Conservation (phyloP, 225 moss, liverwort and hornwort species). For the Polytrichum formosum region DNA sequence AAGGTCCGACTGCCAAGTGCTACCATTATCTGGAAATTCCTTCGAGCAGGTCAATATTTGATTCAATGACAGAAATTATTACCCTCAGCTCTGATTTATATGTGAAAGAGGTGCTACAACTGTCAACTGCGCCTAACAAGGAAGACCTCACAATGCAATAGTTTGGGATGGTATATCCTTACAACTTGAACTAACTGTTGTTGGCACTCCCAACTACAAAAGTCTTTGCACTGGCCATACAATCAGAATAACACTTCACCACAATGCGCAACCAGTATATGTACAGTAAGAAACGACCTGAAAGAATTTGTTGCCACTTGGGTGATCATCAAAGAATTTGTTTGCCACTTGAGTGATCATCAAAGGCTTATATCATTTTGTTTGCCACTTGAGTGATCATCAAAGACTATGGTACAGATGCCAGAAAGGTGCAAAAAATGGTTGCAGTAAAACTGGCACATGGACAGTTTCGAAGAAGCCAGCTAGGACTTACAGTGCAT, state of each 20-base stretch:
- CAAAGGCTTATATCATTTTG: constrained; percentile 18
- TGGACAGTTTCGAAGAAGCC: constrained; percentile 6
- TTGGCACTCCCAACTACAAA: too few species aligned
- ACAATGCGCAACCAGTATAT: background rate
- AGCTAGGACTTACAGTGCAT: constrained; percentile 7
- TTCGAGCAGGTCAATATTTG: too few species aligned
- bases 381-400: background rate
- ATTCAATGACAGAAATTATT: too few species aligned
- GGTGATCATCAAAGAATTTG: background rate
- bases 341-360: constrained; percentile 1
- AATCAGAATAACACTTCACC: background rate
- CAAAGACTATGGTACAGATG: constrained; percentile 21
- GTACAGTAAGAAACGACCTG: background rate
- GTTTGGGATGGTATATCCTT: too few species aligned
- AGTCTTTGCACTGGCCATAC: too few species aligned
- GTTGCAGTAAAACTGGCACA: constrained; percentile 11
- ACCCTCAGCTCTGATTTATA: too few species aligned
- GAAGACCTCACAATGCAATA: too few species aligned
- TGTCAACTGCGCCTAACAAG: too few species aligned
- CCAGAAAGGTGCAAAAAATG: constrained; percentile 14
- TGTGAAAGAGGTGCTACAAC: too few species aligned
- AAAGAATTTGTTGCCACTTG: background rate
- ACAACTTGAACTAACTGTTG: too few species aligned
- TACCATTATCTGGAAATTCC: too few species aligned
- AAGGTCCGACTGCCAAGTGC: too few species aligned